A percentile compares a stretch with the other conserved stretches of the same genome.
phyloP scores from a whole-genome alignment of 306 rosid genomes.

The Fagus crenata region DNA sequence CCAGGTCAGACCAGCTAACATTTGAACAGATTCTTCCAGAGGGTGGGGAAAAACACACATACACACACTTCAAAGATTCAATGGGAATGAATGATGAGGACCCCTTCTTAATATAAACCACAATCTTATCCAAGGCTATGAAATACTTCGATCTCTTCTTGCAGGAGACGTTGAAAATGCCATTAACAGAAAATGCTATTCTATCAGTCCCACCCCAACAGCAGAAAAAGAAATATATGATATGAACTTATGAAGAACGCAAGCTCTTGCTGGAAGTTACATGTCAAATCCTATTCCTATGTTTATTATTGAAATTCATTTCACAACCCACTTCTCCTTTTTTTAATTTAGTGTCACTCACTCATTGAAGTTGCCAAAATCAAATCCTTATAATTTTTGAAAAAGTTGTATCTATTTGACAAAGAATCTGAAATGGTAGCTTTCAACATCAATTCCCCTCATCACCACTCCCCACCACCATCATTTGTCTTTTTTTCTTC shows the following conservation, averaged over 20 bases:
- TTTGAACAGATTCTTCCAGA: neutral
- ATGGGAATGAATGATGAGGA: neutral
- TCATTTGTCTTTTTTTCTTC: neutral
- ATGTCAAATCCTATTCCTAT: too few species aligned
- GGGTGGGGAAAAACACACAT: too few species aligned
- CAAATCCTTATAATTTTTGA: neutral
- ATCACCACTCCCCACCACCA: neutral
- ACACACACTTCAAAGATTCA: neutral
- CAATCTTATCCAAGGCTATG: too few species aligned
- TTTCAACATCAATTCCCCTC: conserved; percentile 9
- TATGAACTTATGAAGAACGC: too few species aligned
- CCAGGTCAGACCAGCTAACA: neutral
- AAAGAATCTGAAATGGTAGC: neutral
- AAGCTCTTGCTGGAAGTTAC: too few species aligned
- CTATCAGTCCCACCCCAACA: neutral
- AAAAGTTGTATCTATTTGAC: neutral
- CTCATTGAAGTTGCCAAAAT: neutral
- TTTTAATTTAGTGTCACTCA: too few species aligned
- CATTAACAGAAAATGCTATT: neutral
- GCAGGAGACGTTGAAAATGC: neutral
- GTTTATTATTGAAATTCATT: too few species aligned
- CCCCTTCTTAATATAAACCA: neutral
- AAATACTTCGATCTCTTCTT: neutral
- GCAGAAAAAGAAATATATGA: neutral
- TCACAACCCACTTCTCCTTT: too few species aligned